These are phyloP conservation scores for Ceratobasidium papillatum DNA, from an alignment of 1,284 basidiomycete genomes.

Conservation along the genomic window DNA sequence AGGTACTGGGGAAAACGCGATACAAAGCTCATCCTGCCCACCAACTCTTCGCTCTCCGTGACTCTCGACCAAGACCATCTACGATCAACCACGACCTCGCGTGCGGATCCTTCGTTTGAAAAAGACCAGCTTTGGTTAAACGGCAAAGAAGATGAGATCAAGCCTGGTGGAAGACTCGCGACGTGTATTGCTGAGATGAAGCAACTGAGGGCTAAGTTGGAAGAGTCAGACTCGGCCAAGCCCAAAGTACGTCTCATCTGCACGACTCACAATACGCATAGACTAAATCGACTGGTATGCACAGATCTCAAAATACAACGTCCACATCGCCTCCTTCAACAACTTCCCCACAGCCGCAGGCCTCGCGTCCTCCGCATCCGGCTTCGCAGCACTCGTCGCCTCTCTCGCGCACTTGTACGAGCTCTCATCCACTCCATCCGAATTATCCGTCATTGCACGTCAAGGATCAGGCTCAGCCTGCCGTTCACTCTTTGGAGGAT, in stretches of 20 bases:
- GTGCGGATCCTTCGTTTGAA: slow-evolving; percentile 79
- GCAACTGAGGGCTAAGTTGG: slow-evolving; percentile 75
- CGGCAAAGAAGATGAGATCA: slow-evolving; percentile 89
- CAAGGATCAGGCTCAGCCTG: slow-evolving; percentile 98
- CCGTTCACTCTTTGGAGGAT: slow-evolving; percentile 96
- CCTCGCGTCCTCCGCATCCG: slow-evolving; percentile 95
- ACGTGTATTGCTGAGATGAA: slow-evolving; percentile 93
- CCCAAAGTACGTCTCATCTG: slow-evolving; percentile 64
- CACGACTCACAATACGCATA: slow-evolving; percentile 16
- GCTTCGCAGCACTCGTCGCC: slow-evolving; percentile 93
- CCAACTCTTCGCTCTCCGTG: slow-evolving; percentile 96
- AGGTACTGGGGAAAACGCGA: slow-evolving; percentile 99
- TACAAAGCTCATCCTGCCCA: slow-evolving; percentile 93
- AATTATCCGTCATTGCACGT: slow-evolving; percentile 92
- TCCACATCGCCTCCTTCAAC: slow-evolving; percentile 95
- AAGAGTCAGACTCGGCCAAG: slow-evolving; percentile 69
- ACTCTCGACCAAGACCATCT: slow-evolving; percentile 97
- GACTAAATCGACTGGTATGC: slow-evolving; percentile 24
- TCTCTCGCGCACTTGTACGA: slow-evolving; percentile 89
- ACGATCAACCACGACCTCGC: slow-evolving; percentile 91
- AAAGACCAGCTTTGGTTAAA: slow-evolving; percentile 94
- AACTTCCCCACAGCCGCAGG: slow-evolving; percentile 99
- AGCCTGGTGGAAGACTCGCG: slow-evolving; percentile 77
- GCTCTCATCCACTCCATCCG: slow-evolving; percentile 72
- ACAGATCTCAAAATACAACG: slow-evolving; percentile 74